A percentile compares a stretch with the other conserved stretches of the same genome.
Conservation (phyloP, 2,329 filamentous ascomycete genomes). For the Thelonectria discophora region DNA sequence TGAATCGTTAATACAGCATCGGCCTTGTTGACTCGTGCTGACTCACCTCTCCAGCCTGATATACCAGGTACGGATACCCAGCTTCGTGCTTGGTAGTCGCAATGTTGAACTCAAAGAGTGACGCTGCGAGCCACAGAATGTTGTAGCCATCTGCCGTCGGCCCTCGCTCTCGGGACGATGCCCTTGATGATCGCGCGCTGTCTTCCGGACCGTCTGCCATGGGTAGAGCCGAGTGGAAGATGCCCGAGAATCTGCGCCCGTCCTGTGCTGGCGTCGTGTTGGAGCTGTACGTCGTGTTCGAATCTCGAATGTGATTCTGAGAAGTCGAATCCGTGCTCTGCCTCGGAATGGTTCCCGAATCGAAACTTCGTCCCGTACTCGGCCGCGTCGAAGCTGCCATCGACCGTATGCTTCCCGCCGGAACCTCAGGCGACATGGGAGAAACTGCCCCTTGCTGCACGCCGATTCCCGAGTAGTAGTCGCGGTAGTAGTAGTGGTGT, state of each 20-base stretch:
- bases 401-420: conserved; percentile 56
- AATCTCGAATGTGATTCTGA: conserved; percentile 59
- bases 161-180: conserved; percentile 67
- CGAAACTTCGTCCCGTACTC: conserved; percentile 68
- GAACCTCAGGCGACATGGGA: conserved; percentile 64
- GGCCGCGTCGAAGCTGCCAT: conserved; percentile 60
- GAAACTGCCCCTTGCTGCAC: conserved; percentile 63
- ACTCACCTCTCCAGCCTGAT: conserved; percentile 87
- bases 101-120: conserved; percentile 97
- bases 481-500: conserved; percentile 65
- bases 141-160: conserved; percentile 67
- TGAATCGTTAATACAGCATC: conserved; percentile 1
- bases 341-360: conserved; percentile 60
- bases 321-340: conserved; percentile 62
- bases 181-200: conserved; percentile 63
- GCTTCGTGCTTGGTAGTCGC: conserved; percentile 90
- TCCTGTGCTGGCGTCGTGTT: conserved; percentile 56
- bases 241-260: conserved; percentile 71
- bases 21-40: neutral
- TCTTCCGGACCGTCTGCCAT: conserved; percentile 72
- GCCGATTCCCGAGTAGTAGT: conserved; percentile 45
- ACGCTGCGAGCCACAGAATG: conserved; percentile 90
- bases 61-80: conserved; percentile 94
- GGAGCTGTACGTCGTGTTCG: conserved; percentile 63
- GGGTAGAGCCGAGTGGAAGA: conserved; percentile 89